Evolutionary conservation across 306 rosid species (phyloP), one percentile per base, ranked within the genome.

Genomic region (Cucumis hystrix): DNA sequence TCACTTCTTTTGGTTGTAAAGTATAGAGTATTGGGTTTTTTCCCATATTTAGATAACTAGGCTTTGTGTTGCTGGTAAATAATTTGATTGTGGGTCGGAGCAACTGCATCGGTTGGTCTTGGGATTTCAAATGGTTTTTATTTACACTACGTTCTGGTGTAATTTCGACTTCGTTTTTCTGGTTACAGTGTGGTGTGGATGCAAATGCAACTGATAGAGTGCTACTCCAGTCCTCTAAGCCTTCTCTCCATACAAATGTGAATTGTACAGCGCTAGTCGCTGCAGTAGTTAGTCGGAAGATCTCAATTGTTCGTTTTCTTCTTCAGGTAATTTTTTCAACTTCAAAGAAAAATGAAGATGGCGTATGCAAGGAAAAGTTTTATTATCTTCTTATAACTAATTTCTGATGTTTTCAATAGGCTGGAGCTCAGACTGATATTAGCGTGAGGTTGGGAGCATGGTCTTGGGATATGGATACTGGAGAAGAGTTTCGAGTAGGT

Each of bases 401-500:
- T 13, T 10, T 35, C 39, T 69, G 57, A 69, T 45, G 75, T 45
- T 45, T 69, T 69, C 75, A 69, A 45, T 69, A 94, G 98, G 87
- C 80, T 79, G 95, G 89, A 61, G 92, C 85, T 40, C 84, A 78
- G 77, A 74, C 81, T 39, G 92, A 90, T 84, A 75, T 72, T 5
- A 73, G 75, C 66, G 95, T 90, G 55, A 87, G 82, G 81, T 86
- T 94, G 68, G 97, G 98, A 83, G 96, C 97, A 43, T 94, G 98
- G 98, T 89, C 92, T 40, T 94, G 98, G 97, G 98, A 94, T 84
- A 82, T 74, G 75, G 79, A 86, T 40, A 90, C 95, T 0, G 98
- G 95, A 52, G 97, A 94, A 83, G 98, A 94, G 81, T 81, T 87
- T 65, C 96, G 98, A 7, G 98, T 92, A 10, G 98, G 98, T 80